phyloP scores from a whole-genome alignment of 768 basidiomycete species.

The Termitomyces sp. region DNA sequence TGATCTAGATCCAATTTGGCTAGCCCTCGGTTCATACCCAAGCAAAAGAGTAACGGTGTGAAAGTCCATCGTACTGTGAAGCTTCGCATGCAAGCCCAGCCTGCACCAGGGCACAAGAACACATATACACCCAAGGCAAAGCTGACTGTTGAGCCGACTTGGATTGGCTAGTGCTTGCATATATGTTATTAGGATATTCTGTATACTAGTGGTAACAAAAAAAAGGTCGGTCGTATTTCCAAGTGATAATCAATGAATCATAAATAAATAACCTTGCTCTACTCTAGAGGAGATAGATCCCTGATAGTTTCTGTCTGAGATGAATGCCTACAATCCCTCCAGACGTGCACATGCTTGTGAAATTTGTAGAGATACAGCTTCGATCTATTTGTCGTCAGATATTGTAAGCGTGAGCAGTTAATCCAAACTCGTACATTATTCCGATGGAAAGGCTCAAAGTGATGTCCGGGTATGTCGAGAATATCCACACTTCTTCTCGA shows the following conservation, averaged over 20 bases:
- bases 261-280: too few relatives aligned
- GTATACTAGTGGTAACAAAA: too few relatives aligned
- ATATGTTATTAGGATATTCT: too few relatives aligned
- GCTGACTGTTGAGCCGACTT: conserved; percentile 25
- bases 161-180: conserved; percentile 27
- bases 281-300: too few relatives aligned
- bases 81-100: conserved; percentile 45
- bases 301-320: too few relatives aligned
- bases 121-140: conserved; percentile 23
- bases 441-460: conserved; percentile 52
- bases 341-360: neutral
- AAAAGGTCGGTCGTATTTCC: too few relatives aligned
- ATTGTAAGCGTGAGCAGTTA: neutral
- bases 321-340: neutral
- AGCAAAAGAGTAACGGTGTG: conserved; percentile 28
- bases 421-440: conserved; percentile 33
- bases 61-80: conserved; percentile 45
- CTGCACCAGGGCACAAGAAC: conserved; percentile 14
- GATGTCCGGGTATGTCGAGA: conserved; percentile 59
- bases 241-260: too few relatives aligned
- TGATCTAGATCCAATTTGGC: conserved; percentile 26
- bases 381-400: neutral
- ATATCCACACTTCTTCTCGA: conserved; percentile 31
- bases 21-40: conserved; percentile 30
- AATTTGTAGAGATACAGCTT: neutral